Base-by-base conservation (phyloP, 164 flowering plant species). In the Kalanchoe fedtschenkoi region DNA sequence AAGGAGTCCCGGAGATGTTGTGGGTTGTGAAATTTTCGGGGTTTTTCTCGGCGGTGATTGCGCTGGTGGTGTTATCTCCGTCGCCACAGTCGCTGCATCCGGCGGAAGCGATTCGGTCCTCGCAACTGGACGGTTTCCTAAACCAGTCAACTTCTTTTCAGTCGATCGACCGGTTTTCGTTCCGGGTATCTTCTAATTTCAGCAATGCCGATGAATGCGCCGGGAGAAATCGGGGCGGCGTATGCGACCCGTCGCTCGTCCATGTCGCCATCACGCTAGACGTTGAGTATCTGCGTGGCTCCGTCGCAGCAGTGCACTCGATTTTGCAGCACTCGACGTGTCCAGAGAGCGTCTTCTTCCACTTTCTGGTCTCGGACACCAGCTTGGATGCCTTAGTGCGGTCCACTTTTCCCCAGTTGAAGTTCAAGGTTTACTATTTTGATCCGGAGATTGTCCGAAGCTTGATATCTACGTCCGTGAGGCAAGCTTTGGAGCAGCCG, bases 241-340 rank as follows among this genome's bases (percentile, higher is more conserved):
- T 81, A 10, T 91, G 97, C 68, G 83, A 91, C 62, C 96, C 93
- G 0, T 75, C 80, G 2, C 71, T 86, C 15, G 89, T 86, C 6
- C 97, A 91, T 67, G 89, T 91, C 0, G 91, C 96, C 8, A 86
- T 91, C 42, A 91, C 97, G 1, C 89, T 90, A 35, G 97, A 90
- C 24, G 75, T 80, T 1, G 86, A 80, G 57, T 90, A 88, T 73
- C 81, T 88, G 2, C 85, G 97, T 0, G 97, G 97, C 57, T 91
- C 97, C n/a, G 74, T 91, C 65, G 97, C 97, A 8, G 96, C 97
- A 47, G 97, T 91, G 5, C 86, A 88, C 64, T 91, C 97, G 0
- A 69, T 91, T 32, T 70, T 91, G 11, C 88, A 78, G 66, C 85
- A 85, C 55, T 81, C 96, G 0, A 33, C 29, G 53, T 91, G 97